A percentile compares a stretch with the other conserved stretches of the same genome.
Evolutionary conservation across 352 stramenopile genomes (phyloP).

Genomic region (Globisporangium viniferum): DNA sequence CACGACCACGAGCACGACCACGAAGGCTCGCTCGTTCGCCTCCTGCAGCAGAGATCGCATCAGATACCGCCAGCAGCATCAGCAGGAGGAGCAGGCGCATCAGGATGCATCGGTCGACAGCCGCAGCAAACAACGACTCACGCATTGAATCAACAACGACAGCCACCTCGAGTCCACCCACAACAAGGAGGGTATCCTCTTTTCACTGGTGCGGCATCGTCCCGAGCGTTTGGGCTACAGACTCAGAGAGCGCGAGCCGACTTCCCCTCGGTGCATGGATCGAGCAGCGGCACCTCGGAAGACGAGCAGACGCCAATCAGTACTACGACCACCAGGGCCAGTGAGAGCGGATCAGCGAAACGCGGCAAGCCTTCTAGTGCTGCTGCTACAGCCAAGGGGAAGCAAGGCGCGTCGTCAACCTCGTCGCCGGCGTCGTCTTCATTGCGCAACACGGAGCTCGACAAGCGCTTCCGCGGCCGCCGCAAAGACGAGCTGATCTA

Average conservation of each 20-base stretch:
- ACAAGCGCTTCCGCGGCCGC: slow-evolving; percentile 2
- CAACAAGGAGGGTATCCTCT: neutral
- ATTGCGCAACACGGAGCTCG: neutral
- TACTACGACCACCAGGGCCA: neutral
- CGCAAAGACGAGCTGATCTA: slow-evolving; percentile 14
- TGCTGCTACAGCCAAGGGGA: neutral
- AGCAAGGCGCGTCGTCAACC: neutral
- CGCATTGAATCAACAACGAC: neutral
- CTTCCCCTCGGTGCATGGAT: neutral
- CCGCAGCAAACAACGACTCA: neutral
- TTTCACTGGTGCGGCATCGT: neutral
- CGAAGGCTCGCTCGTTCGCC: neutral
- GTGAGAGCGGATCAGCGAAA: neutral
- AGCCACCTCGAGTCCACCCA: neutral
- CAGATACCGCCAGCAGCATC: neutral
- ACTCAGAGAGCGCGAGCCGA: neutral
- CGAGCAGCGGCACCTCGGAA: neutral
- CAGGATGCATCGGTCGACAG: neutral
- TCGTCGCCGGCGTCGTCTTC: neutral
- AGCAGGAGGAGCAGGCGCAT: neutral
- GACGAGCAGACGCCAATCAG: neutral
- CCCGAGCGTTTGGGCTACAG: neutral
- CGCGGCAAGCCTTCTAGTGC: neutral
- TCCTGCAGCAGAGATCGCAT: neutral
- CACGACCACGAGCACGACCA: neutral